Percentiles rank a stretch among this genome's conserved stretches.
Conservation (phyloP, 495 filamentous ascomycete species). For the Hypoxylon perforatum region DNA sequence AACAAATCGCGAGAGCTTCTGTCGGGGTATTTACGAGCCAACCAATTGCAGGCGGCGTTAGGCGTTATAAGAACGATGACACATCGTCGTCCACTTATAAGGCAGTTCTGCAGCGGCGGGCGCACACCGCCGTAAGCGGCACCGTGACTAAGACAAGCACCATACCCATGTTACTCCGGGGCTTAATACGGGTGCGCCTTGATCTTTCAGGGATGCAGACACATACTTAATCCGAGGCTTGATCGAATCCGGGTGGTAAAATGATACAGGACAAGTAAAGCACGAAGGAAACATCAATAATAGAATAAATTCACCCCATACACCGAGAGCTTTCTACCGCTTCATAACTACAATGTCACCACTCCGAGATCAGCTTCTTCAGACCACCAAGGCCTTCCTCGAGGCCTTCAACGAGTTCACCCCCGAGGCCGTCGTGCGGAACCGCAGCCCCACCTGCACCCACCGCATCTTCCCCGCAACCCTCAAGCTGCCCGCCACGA, state of each 20-base stretch:
- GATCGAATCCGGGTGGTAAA: too few species aligned
- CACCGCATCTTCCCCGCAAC: conserved; percentile 27
- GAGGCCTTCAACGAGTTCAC: conserved; percentile 40
- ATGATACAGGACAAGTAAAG: not conserved
- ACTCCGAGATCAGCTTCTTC: conserved; percentile 40
- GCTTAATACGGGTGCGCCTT: not conserved
- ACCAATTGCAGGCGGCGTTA: not conserved
- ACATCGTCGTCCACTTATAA: not conserved
- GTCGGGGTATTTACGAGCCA: not conserved
- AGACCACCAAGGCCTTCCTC: conserved; percentile 33
- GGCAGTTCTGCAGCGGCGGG: not conserved
- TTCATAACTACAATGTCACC: conserved; percentile 13
- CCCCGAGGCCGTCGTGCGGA: conserved; percentile 28
- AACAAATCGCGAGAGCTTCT: not conserved
- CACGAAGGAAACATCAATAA: not conserved
- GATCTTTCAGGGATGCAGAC: too few species aligned
- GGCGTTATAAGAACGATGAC: not conserved
- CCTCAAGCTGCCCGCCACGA: conserved; percentile 25
- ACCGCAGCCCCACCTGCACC: conserved; percentile 31
- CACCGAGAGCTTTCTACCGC: not conserved
- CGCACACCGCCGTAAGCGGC: not conserved
- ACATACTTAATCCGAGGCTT: too few species aligned
- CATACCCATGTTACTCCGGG: not conserved
- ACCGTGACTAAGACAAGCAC: not conserved
- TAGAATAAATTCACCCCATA: not conserved